Percentiles rank a stretch among this genome's conserved stretches.
Conservation (phyloP, 176 grass and related monocot species). For the Miscanthus lutarioriparius region DNA sequence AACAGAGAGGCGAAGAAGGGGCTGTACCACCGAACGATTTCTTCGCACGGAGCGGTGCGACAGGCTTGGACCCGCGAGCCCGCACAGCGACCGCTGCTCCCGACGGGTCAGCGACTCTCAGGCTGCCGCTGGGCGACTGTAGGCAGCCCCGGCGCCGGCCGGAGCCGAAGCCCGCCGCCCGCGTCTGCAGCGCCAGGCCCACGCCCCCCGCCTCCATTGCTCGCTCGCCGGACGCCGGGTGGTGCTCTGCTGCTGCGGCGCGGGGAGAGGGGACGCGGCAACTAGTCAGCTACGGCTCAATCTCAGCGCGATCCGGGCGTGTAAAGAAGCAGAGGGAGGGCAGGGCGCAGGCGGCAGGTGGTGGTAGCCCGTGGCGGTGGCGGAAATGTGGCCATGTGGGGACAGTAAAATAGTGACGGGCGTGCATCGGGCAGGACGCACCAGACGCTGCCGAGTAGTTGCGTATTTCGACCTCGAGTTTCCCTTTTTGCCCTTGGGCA, state of each 20-base stretch:
- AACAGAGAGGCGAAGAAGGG: not conserved
- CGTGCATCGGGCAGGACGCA: not conserved
- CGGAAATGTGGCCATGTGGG: conserved; percentile 31
- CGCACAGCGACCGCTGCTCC: conserved; percentile 4
- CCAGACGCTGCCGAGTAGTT: conserved; percentile 53
- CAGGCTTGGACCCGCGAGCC: conserved; percentile 41
- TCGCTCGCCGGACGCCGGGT: not conserved
- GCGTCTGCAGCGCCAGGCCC: conserved; percentile 39
- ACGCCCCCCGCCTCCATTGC: conserved; percentile 41
- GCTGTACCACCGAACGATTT: conserved; percentile 54
- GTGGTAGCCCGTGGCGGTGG: not conserved
- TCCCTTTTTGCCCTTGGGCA: conserved; percentile 27
- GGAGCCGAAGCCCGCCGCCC: conserved; percentile 42
- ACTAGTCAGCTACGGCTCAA: not conserved
- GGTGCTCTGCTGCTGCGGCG: not conserved
- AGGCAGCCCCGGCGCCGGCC: conserved; percentile 24
- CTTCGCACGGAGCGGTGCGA: conserved; percentile 39
- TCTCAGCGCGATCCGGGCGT: not conserved
- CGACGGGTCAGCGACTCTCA: conserved; percentile 22
- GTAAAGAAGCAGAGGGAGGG: not conserved
- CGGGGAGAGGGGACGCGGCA: not conserved
- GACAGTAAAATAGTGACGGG: conserved; percentile 20
- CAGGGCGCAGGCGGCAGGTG: not conserved
- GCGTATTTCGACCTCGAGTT: conserved; percentile 28
- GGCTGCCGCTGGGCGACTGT: not conserved